Base-by-base conservation (phyloP, 2,329 filamentous ascomycete genomes). In the Moelleriella libera region DNA sequence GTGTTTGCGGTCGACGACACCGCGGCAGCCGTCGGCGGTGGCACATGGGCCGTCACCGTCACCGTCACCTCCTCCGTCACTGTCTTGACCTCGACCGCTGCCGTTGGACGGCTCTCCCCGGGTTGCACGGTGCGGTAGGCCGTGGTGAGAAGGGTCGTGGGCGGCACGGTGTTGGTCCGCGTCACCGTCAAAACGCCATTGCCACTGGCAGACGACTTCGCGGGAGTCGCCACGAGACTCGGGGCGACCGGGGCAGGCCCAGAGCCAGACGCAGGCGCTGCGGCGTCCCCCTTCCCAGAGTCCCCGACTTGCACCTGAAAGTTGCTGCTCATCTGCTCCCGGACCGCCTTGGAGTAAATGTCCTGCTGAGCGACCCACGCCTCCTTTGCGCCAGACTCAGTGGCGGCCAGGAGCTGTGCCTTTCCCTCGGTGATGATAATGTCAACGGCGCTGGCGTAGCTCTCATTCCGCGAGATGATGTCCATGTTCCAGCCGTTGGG, bases 321-420 rank as follows among this genome's bases (percentile, higher is more conserved):
- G 55, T 66, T 64, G 51, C 61, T 66, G 34, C 52, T 50, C 57
- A 75, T 68, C 61, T 76, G 71, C 4, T 56, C 55, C 49, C 65
- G 56, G 51, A 75, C 67, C 43, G 68, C 73, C 30, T 64, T 66
- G 47, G 57, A 59, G 57, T 67, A 68, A 47, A 69, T 60, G 55
- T 70, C 61, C 49, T 67, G 64, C 42, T 64, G 56, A 2, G 59
- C 49, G 45, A 60, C 54, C 50, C 64, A 73, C 45, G 49, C 41
- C 43, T 51, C 44, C n/a, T 51, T 53, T 46, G 31, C 31, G 50
- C 52, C 47, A 43, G 55, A 46, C 43, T 55, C 48, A 48, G 58
- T 57, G 48, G 51, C 53, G 2, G 49, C 51, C 39, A 59, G 53
- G 5, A 53, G 50, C 45, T 53, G 50, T 34, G 52, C 51, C 48